Evolutionary conservation across 1,284 basidiomycete genomes (phyloP).

Genomic region (Mycosarcoma maydis): DNA sequence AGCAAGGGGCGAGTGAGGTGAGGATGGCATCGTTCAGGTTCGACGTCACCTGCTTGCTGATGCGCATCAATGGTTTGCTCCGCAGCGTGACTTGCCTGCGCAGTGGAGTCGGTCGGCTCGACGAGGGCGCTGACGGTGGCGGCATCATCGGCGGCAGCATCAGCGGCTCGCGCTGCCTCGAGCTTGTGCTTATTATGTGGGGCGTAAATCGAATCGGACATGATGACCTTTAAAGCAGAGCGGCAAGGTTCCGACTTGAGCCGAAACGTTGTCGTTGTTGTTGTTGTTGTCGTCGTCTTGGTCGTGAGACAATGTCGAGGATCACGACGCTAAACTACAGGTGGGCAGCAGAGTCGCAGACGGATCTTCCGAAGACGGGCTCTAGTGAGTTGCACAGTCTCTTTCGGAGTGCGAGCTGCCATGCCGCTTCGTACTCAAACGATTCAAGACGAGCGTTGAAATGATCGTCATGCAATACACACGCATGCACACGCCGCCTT

Average conservation of each 20-base stretch:
- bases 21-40: conserved; percentile 35
- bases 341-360: too few relatives aligned
- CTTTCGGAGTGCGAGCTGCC: too few relatives aligned
- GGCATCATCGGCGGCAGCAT: conserved; percentile 3
- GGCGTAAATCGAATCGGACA: conserved; percentile 57
- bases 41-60: conserved; percentile 2
- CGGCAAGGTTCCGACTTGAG: not conserved
- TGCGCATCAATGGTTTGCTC: conserved; percentile 3
- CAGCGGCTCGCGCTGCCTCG: conserved; percentile 25
- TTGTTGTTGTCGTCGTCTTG: not conserved
- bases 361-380: too few relatives aligned
- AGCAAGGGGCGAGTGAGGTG: conserved; percentile 49
- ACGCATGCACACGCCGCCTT: too few relatives aligned
- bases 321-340: too few relatives aligned
- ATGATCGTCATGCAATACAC: not conserved
- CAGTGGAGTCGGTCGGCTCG: not conserved
- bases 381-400: too few relatives aligned
- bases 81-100: not conserved
- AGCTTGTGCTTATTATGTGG: conserved; percentile 48
- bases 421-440: too few relatives aligned
- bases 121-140: too few relatives aligned
- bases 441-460: too few relatives aligned
- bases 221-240: conserved; percentile 6
- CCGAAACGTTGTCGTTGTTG: too few relatives aligned
- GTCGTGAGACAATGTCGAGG: not conserved